These are phyloP conservation scores for Parastagonospora nodorum DNA, from an alignment of 2,329 filamentous ascomycete genomes.

Conservation along the genomic window DNA sequence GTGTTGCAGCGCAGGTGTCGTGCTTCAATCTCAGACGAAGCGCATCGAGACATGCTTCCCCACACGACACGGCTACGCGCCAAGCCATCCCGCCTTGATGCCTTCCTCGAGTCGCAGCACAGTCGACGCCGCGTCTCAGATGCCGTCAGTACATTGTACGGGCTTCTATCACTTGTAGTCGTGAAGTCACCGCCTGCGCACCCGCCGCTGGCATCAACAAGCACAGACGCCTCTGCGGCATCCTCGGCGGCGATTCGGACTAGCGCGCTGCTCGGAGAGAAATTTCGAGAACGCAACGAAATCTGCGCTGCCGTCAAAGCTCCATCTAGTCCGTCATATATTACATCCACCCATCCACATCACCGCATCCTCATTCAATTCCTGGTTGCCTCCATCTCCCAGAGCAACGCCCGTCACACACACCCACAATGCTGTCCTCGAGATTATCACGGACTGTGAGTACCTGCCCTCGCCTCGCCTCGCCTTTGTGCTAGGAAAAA, in stretches of 20 bases:
- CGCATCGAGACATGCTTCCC: no score
- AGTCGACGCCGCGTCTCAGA: no score
- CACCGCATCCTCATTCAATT: conserved; percentile 23
- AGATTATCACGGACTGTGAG: conserved; percentile 50
- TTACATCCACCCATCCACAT: conserved; percentile 22
- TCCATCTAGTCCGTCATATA: conserved; percentile 31
- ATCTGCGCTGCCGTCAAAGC: conserved; percentile 34
- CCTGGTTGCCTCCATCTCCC: conserved; percentile 35
- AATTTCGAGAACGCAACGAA: conserved; percentile 28
- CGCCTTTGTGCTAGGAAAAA: neutral
- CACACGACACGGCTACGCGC: no score
- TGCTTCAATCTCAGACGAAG: neutral
- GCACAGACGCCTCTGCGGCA: conserved; percentile 23
- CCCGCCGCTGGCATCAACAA: neutral
- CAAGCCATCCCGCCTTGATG: no score
- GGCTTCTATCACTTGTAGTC: neutral
- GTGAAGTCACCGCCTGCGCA: neutral
- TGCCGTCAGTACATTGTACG: no score
- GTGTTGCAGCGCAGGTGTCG: neutral
- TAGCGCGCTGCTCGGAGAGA: conserved; percentile 25
- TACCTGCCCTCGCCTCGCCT: conserved; percentile 8
- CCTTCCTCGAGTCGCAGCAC: no score
- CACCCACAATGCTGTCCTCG: conserved; percentile 47
- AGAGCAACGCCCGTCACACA: conserved; percentile 35
- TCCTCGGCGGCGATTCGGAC: conserved; percentile 16